These are phyloP conservation scores for Suillus hirtellus DNA, from an alignment of 768 basidiomycete genomes.

Conservation along the genomic window DNA sequence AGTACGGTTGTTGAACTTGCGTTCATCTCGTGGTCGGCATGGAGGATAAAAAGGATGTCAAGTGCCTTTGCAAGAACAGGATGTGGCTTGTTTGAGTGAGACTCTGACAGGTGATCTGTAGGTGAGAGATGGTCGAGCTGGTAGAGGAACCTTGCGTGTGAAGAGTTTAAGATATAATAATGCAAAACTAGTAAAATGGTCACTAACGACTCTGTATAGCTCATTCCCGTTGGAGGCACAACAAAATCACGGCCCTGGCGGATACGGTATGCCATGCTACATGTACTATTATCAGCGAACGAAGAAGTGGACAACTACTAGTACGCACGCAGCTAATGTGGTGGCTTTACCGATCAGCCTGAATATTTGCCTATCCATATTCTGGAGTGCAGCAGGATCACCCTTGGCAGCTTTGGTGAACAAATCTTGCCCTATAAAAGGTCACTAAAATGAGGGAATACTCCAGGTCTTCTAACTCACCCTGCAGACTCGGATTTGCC, in stretches of 20 bases:
- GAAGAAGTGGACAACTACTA: neutral
- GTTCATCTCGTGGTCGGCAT: conserved; percentile 91
- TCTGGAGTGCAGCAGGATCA: conserved; percentile 61
- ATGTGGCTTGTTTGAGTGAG: conserved; percentile 61
- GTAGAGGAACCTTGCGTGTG: conserved; percentile 68
- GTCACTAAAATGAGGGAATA: neutral
- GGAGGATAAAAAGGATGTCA: conserved; percentile 84
- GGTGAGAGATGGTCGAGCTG: conserved; percentile 78
- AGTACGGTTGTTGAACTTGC: conserved; percentile 84
- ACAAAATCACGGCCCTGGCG: conserved; percentile 91
- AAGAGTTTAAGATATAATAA: conserved; percentile 4
- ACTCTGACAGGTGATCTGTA: conserved; percentile 38
- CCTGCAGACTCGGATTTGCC: conserved; percentile 86
- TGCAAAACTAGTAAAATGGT: neutral
- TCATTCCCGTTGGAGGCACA: conserved; percentile 76
- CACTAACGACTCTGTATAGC: conserved; percentile 76
- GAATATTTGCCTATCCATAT: conserved; percentile 93
- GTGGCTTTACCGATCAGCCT: conserved; percentile 86
- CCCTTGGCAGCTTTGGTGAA: conserved; percentile 72
- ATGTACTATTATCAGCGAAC: conserved; percentile 3
- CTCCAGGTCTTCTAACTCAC: conserved; percentile 33
- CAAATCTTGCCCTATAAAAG: conserved; percentile 64
- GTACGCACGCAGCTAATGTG: conserved; percentile 76
- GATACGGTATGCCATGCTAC: conserved; percentile 89
- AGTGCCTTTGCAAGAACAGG: conserved; percentile 86